A percentile compares a stretch with the other conserved stretches of the same genome.
Conservation (phyloP, 2,329 filamentous ascomycete genomes). For the Scedosporium apiospermum region DNA sequence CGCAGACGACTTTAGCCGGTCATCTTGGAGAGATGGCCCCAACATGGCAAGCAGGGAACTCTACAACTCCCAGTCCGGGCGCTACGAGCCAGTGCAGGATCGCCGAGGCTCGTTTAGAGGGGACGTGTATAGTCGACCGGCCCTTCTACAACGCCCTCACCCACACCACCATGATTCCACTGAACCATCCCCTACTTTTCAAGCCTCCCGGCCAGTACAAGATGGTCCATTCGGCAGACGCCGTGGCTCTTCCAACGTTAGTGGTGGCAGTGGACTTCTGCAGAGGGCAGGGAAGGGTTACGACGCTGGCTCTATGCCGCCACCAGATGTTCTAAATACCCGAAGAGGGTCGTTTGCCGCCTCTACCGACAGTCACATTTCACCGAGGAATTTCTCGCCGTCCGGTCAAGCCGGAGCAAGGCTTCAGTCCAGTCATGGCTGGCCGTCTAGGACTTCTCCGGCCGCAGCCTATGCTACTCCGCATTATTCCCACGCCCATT, state of each 20-base stretch:
- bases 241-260: conserved; percentile 84
- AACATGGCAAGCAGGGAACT: conserved; percentile 61
- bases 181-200: conserved; percentile 80
- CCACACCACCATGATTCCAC: conserved; percentile 54
- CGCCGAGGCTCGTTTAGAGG: conserved; percentile 61
- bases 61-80: conserved; percentile 90
- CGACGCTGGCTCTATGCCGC: conserved; percentile 28
- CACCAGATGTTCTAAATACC: conserved; percentile 25
- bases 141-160: conserved; percentile 66
- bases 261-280: conserved; percentile 69
- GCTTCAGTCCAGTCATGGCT: conserved; percentile 6
- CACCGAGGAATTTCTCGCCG: conserved; percentile 32
- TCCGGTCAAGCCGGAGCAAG: conserved; percentile 19
- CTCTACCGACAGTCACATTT: conserved; percentile 40
- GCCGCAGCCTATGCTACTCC: conserved; percentile 25
- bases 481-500: neutral
- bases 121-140: conserved; percentile 61
- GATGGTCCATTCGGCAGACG: conserved; percentile 63
- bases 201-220: conserved; percentile 61
- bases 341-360: conserved; percentile 39
- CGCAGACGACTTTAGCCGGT: conserved; percentile 84
- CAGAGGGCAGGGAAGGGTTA: conserved; percentile 35
- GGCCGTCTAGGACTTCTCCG: conserved; percentile 31
- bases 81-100: conserved; percentile 81
- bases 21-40: conserved; percentile 66